phyloP scores from a whole-genome alignment of 352 stramenopile species.

The Phytophthora citricola region DNA sequence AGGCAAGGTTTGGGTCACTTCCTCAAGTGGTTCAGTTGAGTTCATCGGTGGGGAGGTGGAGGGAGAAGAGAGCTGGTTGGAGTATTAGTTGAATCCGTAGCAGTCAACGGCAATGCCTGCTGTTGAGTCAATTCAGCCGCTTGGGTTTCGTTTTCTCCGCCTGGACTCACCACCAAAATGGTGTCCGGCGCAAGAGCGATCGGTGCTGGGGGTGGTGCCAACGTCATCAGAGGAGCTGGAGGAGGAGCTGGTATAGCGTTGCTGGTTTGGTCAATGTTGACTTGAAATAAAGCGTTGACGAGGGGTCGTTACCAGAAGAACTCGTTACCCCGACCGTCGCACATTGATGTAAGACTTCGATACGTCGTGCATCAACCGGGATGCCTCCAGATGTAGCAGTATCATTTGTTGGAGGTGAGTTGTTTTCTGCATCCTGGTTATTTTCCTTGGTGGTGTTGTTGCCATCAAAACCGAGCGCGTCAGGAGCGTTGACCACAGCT shows the following conservation, averaged over 20 bases:
- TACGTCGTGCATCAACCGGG: conserved; percentile 53
- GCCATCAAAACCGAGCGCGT: conserved; percentile 9
- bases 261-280: too few species aligned
- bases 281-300: conserved; percentile 52
- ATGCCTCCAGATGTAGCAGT: conserved; percentile 28
- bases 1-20: neutral
- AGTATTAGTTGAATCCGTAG: neutral
- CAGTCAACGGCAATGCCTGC: neutral
- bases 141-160: conserved; percentile 6
- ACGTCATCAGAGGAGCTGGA: conserved; percentile 1
- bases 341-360: conserved; percentile 79
- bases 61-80: conserved; percentile 10
- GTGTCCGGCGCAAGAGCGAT: conserved; percentile 3
- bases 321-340: conserved; percentile 58
- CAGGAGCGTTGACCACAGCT: conserved; percentile 55
- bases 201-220: conserved; percentile 17
- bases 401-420: neutral
- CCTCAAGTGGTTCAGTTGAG: conserved; percentile 4
- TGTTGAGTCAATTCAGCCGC: neutral
- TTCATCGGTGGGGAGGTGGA: conserved; percentile 19
- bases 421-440: conserved; percentile 36
- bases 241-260: neutral
- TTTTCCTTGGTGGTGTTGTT: conserved; percentile 8
- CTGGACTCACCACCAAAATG: too few species aligned
- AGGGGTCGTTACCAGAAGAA: conserved; percentile 50